Percentiles rank a stretch among this genome's conserved stretches.
phyloP scores from a whole-genome alignment of 768 basidiomycete species.

The Lentinus tigrinus region DNA sequence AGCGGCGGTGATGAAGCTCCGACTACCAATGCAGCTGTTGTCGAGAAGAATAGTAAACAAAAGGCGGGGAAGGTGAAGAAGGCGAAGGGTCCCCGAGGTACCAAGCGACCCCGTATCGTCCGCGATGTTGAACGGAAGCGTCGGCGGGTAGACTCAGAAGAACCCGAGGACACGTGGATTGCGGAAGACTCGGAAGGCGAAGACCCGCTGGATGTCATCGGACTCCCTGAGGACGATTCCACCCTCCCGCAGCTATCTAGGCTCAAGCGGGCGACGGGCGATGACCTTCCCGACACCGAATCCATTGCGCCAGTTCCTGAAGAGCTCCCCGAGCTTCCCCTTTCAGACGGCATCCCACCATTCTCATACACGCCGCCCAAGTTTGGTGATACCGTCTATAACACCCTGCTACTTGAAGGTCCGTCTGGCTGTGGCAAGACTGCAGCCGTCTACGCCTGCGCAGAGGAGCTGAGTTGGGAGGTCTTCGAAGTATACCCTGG shows the following conservation, averaged over 20 bases:
- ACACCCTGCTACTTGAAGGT: slow-evolving; percentile 83
- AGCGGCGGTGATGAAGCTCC: neutral
- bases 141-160: slow-evolving; percentile 48
- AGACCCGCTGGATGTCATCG: slow-evolving; percentile 36
- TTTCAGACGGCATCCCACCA: neutral
- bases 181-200: slow-evolving; percentile 35
- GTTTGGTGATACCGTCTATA: slow-evolving; percentile 60
- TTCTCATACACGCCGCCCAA: slow-evolving; percentile 16
- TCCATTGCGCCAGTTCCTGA: neutral
- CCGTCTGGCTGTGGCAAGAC: slow-evolving; percentile 90
- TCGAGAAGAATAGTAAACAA: slow-evolving; percentile 5
- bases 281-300: neutral
- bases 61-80: slow-evolving; percentile 21
- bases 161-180: slow-evolving; percentile 58
- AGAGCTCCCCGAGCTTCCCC: neutral
- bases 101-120: slow-evolving; percentile 60
- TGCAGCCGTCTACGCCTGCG: slow-evolving; percentile 89
- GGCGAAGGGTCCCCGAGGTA: slow-evolving; percentile 34
- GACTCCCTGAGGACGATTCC: slow-evolving; percentile 20
- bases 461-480: slow-evolving; percentile 91
- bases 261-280: neutral
- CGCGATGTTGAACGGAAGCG: slow-evolving; percentile 59
- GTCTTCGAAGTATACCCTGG: slow-evolving; percentile 97
- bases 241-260: neutral
- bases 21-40: neutral